phyloP scores from a whole-genome alignment of 305 asterid species.

The Fraxinus latifolia region DNA sequence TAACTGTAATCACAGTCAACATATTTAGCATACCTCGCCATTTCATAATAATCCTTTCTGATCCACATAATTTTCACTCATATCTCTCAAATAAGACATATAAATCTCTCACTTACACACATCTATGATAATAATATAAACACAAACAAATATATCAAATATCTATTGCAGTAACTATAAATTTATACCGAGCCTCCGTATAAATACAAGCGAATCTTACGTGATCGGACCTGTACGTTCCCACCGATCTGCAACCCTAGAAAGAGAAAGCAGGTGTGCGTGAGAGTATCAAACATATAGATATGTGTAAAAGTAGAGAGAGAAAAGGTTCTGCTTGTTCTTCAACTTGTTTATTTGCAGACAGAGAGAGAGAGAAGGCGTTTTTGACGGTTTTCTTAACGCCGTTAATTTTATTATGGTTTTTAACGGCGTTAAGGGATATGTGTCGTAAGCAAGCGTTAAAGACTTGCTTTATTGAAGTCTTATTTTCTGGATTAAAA shows the following conservation, averaged over 20 bases:
- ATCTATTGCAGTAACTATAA: constrained; percentile 7
- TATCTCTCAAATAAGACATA: constrained; percentile 15
- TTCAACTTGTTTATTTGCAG: constrained; percentile 21
- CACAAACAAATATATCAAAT: background rate
- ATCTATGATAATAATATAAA: constrained; percentile 1
- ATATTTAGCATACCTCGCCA: constrained; percentile 10
- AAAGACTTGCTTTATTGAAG: background rate
- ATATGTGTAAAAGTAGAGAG: constrained; percentile 25
- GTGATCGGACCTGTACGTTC: constrained; percentile 33
- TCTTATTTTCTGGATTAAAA: background rate
- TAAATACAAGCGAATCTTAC: constrained; percentile 30
- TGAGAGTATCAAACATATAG: constrained; percentile 20
- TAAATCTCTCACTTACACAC: constrained; percentile 4
- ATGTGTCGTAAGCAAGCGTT: constrained; percentile 17
- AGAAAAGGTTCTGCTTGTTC: constrained; percentile 25
- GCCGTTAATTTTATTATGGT: constrained; percentile 38
- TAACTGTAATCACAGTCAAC: constrained; percentile 37
- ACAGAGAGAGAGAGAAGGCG: constrained; percentile 29
- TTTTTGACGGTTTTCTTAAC: constrained; percentile 35
- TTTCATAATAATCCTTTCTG: constrained; percentile 25
- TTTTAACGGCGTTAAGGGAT: constrained; percentile 39
- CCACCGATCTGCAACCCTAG: constrained; percentile 37
- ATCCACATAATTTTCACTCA: constrained; percentile 25
- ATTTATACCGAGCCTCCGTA: constrained; percentile 8
- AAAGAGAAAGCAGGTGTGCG: constrained; percentile 25